Evolutionary conservation across 2,329 filamentous ascomycete genomes (phyloP).

Genomic region (Epichloe gansuensis): DNA sequence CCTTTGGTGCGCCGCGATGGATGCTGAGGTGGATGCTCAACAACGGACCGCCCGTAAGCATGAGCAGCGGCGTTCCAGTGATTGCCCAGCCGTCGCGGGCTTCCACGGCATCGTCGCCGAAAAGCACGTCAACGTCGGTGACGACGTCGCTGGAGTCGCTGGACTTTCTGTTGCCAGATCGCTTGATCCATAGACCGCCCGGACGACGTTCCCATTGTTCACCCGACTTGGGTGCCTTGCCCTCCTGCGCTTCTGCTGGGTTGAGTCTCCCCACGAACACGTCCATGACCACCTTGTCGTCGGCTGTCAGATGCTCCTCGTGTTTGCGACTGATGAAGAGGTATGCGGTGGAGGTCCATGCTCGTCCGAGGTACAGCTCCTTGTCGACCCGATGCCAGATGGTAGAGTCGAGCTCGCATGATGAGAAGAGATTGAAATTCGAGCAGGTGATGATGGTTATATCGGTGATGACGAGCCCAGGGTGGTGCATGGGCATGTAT

Average conservation of each 20-base stretch:
- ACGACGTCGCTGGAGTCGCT: constrained; percentile 64
- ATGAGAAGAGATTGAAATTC: constrained; percentile 58
- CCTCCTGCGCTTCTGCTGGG: constrained; percentile 31
- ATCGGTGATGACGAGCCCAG: constrained; percentile 76
- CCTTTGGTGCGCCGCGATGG: constrained; percentile 54
- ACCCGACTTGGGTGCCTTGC: constrained; percentile 21
- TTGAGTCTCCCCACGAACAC: constrained; percentile 61
- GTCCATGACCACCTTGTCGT: constrained; percentile 71
- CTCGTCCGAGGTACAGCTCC: constrained; percentile 67
- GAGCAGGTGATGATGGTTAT: constrained; percentile 68
- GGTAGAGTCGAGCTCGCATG: constrained; percentile 58
- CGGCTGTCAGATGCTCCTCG: constrained; percentile 64
- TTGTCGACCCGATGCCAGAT: constrained; percentile 79
- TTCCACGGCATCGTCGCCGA: constrained; percentile 83
- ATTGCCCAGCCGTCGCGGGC: constrained; percentile 77
- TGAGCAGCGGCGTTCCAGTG: constrained; percentile 57
- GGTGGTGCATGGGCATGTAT: constrained; percentile 74
- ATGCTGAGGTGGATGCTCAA: constrained; percentile 67
- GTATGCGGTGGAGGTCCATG: constrained; percentile 66
- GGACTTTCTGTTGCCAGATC: constrained; percentile 56
- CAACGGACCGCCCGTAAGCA: constrained; percentile 48
- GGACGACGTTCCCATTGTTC: constrained; percentile 67
- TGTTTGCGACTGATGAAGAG: constrained; percentile 72
- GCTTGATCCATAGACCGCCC: constrained; percentile 70
- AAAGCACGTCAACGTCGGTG: constrained; percentile 74